Evolutionary conservation across 2,329 filamentous ascomycete genomes (phyloP), one percentile per base, ranked within the genome.

Genomic region (Aspergillus ibericus): DNA sequence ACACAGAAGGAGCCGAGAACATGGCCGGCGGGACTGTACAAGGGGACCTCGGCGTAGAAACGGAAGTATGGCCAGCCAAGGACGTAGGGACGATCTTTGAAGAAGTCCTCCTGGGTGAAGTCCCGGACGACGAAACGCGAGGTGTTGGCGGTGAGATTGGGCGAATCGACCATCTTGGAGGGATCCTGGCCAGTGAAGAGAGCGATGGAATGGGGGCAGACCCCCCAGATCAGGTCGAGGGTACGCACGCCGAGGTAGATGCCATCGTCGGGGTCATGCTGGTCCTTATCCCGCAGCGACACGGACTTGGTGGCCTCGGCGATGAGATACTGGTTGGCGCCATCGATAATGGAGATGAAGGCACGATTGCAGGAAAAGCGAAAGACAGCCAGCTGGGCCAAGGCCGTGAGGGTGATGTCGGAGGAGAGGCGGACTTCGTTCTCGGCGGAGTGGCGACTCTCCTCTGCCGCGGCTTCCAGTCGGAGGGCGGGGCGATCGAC

Each of bases 41-140:
- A 82, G 1, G 86, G 86, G 0, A 87, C 84, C 12, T 80, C 82
- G 5, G 82, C 82, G 60, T 85, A 83, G 66, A 85, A 85, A 36
- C 72, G 70, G 32, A 77, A 66, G 27, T 71, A 62, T 1, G 73
- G 73, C 49, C 64, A 63, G 7, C 57, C 59, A 4, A 58, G 54
- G 6, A 78, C 74, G 38, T 74, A 72, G 13, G 65, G 63, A 38
- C 72, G 68, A 35, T 71, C 48, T 40, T 68, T 72, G 58, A 74
- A 78, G n/a, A 56, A 63, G 6, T 72, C 65, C 59, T 80, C 68
- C 25, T 68, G 58, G 12, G 64, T 59, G 9, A 78, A 61, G 58
- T 80, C 75, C 22, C 66, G 65, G 53, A 78, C 61, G 10, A 78
- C 53, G 46, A 69, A 70, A 25, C 74, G 69, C 2, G 71, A 71